A percentile compares a stretch with the other conserved stretches of the same genome.
Evolutionary conservation across 306 rosid species (phyloP).

Genomic region (Ormosia emarginata): DNA sequence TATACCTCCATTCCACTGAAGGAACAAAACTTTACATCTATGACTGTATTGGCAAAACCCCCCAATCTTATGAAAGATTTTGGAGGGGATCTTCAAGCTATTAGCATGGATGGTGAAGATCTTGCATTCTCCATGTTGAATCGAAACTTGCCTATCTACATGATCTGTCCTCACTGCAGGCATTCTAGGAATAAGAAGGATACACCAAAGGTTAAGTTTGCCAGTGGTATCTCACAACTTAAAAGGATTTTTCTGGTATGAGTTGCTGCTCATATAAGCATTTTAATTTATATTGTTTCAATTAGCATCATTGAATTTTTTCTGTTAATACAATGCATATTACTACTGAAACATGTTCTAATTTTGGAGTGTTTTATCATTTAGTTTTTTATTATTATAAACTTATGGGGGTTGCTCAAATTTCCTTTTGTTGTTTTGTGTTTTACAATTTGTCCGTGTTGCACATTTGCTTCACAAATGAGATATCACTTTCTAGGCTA

Average conservation of each 20-base stretch:
- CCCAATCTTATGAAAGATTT: slow-evolving; percentile 38
- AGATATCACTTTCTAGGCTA: background rate
- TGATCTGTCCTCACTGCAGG: slow-evolving; percentile 87
- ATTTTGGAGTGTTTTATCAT: slow-evolving; percentile 14
- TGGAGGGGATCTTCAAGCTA: slow-evolving; percentile 53
- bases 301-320: slow-evolving; percentile 1
- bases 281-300: slow-evolving; percentile 5
- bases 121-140: slow-evolving; percentile 69
- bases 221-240: slow-evolving; percentile 83
- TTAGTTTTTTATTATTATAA: background rate
- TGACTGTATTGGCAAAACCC: slow-evolving; percentile 31
- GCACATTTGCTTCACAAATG: background rate
- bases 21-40: slow-evolving; percentile 41
- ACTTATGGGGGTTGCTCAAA: background rate
- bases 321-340: background rate
- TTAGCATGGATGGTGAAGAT: slow-evolving; percentile 51
- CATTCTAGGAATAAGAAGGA: slow-evolving; percentile 58
- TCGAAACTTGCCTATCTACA: slow-evolving; percentile 74
- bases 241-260: slow-evolving; percentile 85
- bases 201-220: slow-evolving; percentile 60
- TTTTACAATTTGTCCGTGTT: slow-evolving; percentile 1
- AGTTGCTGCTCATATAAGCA: slow-evolving; percentile 24
- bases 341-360: background rate
- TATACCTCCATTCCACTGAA: slow-evolving; percentile 34
- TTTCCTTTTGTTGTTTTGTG: slow-evolving; percentile 9